These are phyloP conservation scores for Papilionanthe hybrid DNA, from an alignment of 116 monocot genomes.

Conservation along the genomic window DNA sequence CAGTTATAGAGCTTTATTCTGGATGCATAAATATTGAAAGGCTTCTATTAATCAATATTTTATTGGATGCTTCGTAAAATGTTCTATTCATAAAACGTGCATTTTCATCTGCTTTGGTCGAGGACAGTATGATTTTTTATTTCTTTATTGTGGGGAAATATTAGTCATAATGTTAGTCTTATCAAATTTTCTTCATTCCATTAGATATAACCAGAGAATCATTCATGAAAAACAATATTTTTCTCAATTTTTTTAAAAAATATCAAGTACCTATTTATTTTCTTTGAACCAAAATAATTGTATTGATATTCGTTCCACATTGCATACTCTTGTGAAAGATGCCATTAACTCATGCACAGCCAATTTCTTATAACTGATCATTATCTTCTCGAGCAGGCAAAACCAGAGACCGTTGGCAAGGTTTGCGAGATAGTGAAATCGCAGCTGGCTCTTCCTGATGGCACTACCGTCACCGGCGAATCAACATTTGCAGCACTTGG, in stretches of 20 bases:
- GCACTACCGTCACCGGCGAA: slow-evolving; percentile 18
- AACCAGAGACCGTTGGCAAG: slow-evolving; percentile 42
- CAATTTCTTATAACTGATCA: not conserved
- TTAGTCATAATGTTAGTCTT: not conserved
- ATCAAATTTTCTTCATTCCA: not conserved
- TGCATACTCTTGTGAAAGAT: not conserved
- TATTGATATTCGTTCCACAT: not conserved
- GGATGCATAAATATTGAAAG: too few relatives aligned
- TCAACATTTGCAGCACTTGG: slow-evolving; percentile 35
- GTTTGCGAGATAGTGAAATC: slow-evolving; percentile 42
- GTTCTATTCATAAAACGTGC: not conserved
- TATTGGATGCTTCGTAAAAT: not conserved
- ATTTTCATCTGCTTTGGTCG: not conserved
- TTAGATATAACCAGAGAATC: not conserved
- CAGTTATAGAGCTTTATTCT: too few relatives aligned
- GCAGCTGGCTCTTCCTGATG: slow-evolving; percentile 37
- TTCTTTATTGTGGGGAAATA: not conserved
- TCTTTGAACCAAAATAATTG: not conserved
- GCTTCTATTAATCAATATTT: too few relatives aligned
- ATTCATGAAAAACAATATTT: too few relatives aligned
- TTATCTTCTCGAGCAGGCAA: slow-evolving; percentile 24
- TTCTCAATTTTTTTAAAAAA: not conserved
- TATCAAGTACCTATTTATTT: not conserved
- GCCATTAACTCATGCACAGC: not conserved
- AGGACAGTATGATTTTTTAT: not conserved